Conservation (phyloP, 345 rosid genomes). For the Garcia nutans region DNA sequence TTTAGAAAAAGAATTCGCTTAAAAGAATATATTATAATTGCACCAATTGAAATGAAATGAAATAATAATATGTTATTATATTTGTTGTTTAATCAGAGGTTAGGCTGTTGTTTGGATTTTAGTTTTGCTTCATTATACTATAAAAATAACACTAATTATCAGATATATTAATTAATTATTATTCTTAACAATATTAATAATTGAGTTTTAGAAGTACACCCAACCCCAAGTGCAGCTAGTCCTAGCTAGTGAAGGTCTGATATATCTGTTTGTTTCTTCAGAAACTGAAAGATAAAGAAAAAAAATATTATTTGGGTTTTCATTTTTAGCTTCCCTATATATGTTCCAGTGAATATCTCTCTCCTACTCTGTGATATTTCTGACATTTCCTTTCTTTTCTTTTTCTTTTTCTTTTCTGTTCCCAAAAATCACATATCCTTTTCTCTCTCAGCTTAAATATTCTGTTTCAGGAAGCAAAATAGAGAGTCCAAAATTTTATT, state of each 20-base stretch:
- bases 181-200: background rate
- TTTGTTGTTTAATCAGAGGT: background rate
- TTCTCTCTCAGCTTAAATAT: background rate
- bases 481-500: too few relatives aligned
- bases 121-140: background rate
- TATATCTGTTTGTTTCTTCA: conserved; percentile 10
- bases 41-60: background rate
- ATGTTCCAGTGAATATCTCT: background rate
- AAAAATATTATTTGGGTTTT: background rate
- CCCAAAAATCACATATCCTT: background rate
- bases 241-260: background rate
- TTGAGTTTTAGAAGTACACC: background rate
- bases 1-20: background rate
- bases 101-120: background rate
- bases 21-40: background rate
- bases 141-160: too few relatives aligned
- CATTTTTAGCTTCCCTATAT: conserved; percentile 14
- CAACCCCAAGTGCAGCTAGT: background rate
- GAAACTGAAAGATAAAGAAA: conserved; percentile 13
- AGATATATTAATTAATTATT: too few relatives aligned
- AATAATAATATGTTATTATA: background rate
- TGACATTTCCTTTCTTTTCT: conserved; percentile 1
- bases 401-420: background rate
- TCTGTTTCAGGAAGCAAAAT: background rate
- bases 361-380: background rate